These are phyloP conservation scores for Bjerkandera adusta DNA, from an alignment of 1,284 basidiomycete genomes.

Conservation along the genomic window DNA sequence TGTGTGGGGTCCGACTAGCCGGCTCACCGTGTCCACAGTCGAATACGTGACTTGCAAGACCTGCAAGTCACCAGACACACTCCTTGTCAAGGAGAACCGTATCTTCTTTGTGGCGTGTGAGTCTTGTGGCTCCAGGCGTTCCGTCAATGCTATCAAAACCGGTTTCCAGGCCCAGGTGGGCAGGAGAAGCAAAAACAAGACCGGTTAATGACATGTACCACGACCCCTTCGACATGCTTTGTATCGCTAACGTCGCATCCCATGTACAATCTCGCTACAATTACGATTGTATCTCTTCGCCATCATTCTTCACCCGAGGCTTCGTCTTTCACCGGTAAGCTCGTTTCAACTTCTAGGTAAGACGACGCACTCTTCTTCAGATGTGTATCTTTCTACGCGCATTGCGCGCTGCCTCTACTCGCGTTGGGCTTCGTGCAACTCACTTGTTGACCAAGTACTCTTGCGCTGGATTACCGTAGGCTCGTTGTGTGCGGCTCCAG, in stretches of 20 bases:
- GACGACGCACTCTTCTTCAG: too few relatives aligned
- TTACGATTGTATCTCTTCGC: too few relatives aligned
- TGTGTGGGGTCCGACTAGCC: slow-evolving; percentile 1
- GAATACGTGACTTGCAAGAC: slow-evolving; percentile 99
- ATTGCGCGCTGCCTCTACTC: too few relatives aligned
- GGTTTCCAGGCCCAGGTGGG: slow-evolving; percentile 99
- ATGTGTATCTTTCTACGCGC: too few relatives aligned
- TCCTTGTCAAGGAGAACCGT: slow-evolving; percentile 96
- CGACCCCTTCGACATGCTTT: slow-evolving; percentile 1
- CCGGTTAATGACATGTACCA: slow-evolving; percentile 31
- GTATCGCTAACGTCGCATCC: slow-evolving; percentile 5
- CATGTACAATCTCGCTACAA: slow-evolving; percentile 7
- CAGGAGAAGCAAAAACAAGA: slow-evolving; percentile 73
- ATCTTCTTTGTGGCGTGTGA: slow-evolving; percentile 99
- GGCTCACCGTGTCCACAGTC: slow-evolving; percentile 47
- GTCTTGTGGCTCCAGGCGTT: slow-evolving; percentile 88
- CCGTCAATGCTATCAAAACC: slow-evolving; percentile 96
- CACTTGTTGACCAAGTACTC: too few relatives aligned
- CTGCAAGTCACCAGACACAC: slow-evolving; percentile 97
- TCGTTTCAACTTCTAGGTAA: too few relatives aligned
- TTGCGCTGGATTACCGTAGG: too few relatives aligned
- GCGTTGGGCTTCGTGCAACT: too few relatives aligned
- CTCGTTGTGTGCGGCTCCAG: too few relatives aligned
- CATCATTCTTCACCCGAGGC: too few relatives aligned
- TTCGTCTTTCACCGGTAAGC: too few relatives aligned